Percentiles rank a stretch among this genome's conserved stretches.
phyloP scores from a whole-genome alignment of 768 basidiomycete species.

The Mycena alexandri region DNA sequence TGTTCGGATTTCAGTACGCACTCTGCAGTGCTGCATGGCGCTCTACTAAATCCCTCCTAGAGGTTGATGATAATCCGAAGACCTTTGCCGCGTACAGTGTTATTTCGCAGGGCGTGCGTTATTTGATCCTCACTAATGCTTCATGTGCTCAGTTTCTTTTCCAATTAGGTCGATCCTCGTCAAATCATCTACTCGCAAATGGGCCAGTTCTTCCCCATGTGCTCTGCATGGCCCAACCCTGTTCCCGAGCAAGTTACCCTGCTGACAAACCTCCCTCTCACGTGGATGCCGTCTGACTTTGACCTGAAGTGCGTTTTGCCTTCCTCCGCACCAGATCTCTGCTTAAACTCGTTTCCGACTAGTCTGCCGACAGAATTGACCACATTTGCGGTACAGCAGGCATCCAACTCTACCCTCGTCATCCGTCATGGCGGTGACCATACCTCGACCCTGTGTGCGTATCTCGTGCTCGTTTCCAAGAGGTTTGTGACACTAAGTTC shows the following conservation, averaged over 20 bases:
- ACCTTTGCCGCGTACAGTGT: too few species aligned
- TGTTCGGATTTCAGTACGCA: slow-evolving; percentile 30
- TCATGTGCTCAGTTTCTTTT: background rate
- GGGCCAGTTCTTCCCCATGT: slow-evolving; percentile 23
- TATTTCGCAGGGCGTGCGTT: background rate
- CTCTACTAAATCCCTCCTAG: too few species aligned
- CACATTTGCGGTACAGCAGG: slow-evolving; percentile 29
- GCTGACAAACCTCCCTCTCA: slow-evolving; percentile 9
- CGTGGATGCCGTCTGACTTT: slow-evolving; percentile 32
- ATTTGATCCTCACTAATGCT: background rate
- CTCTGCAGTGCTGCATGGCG: background rate
- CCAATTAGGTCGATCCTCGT: slow-evolving; percentile 19
- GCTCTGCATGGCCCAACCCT: slow-evolving; percentile 19
- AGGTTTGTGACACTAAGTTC: too few species aligned
- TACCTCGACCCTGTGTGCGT: slow-evolving; percentile 28
- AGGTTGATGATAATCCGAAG: too few species aligned
- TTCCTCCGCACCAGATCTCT: too few species aligned
- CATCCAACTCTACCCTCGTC: slow-evolving; percentile 30
- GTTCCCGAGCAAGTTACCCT: slow-evolving; percentile 5
- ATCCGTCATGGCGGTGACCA: slow-evolving; percentile 38
- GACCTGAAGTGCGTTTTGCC: slow-evolving; percentile 29
- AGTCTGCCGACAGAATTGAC: slow-evolving; percentile 35
- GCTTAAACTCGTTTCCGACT: too few species aligned
- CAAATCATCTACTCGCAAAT: slow-evolving; percentile 27
- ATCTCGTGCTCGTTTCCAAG: too few species aligned